Evolutionary conservation across 2,329 filamentous ascomycete genomes (phyloP).

Genomic region (Aspergillus carbonarius): DNA sequence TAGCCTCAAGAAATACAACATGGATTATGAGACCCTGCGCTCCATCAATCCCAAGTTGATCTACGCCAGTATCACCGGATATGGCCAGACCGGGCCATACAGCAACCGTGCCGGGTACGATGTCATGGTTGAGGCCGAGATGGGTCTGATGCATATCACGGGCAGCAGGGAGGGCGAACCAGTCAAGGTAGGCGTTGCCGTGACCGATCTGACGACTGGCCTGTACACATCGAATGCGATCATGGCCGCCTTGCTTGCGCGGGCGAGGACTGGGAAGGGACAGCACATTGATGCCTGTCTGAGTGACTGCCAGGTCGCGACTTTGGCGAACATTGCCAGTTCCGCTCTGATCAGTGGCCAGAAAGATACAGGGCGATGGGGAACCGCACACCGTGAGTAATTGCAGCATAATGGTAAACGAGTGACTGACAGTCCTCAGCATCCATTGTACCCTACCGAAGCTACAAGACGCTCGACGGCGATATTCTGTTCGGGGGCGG

Average conservation of each 20-base stretch:
- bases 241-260: conserved; percentile 84
- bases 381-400: conserved; percentile 81
- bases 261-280: conserved; percentile 71
- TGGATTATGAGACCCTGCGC: conserved; percentile 81
- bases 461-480: conserved; percentile 66
- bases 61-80: conserved; percentile 95
- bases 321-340: conserved; percentile 90
- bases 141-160: conserved; percentile 98
- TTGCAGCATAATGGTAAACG: not conserved
- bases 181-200: conserved; percentile 95
- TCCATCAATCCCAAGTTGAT: conserved; percentile 83
- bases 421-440: conserved; percentile 52
- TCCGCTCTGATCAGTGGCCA: conserved; percentile 85
- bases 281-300: conserved; percentile 91
- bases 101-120: conserved; percentile 88
- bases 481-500: conserved; percentile 64
- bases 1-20: conserved; percentile 80
- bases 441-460: conserved; percentile 94
- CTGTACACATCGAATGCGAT: conserved; percentile 94
- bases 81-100: conserved; percentile 93
- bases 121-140: conserved; percentile 98
- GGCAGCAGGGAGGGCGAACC: conserved; percentile 83
- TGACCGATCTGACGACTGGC: conserved; percentile 93
- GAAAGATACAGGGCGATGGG: conserved; percentile 87
- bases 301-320: conserved; percentile 93